Base-by-base conservation (phyloP, 768 basidiomycete genomes). In the Naganishia friedmannii region DNA sequence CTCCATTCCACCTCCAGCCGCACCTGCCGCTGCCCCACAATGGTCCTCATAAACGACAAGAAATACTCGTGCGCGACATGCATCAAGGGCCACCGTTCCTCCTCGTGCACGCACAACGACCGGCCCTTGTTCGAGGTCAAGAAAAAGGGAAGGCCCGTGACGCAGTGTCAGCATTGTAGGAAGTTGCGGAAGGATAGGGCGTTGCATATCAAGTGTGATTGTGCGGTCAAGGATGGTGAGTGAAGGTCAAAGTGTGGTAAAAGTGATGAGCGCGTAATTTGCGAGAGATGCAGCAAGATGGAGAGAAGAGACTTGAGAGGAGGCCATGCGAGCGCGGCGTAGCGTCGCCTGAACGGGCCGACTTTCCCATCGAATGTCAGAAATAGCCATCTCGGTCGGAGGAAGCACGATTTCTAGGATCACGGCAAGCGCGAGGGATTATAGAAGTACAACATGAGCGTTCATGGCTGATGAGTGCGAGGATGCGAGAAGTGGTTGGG, bases 31-130 rank as follows among this genome's bases (percentile, higher is more conserved):
- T 12, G 34, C 34, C 6, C 19, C 53, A 46, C 60, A 17, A 79
- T 79, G 78, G 78, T 79, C 17, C 71, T 79, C 51, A 77, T 79
- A 66, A 79, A 79, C 72, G 78, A 79, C 51, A 77, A 77, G 68
- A 77, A 79, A 65, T 79, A 72, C 54, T 51, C 67, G n/a, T 68
- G 65, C 31, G 90, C 90, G 83, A 89, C 91, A 15, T 96, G 93
- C 81, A 93, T 94, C 79, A 93, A 93, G 82, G 93, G 93, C 0
- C 93, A 96, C 77, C 88, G 93, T 66, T 93, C 93, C 15, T 92
- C 92, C 2, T 87, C 87, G 17, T 96, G 93, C 79, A 86, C 86
- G 57, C 93, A 96, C 78, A 87, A 87, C 34, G 90, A 92, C 74
- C 85, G 93, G 23, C 92, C 92, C 4, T 84, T 96, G n/a, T 93